These are phyloP conservation scores for Suillus brevipes DNA, from an alignment of 768 basidiomycete genomes.

Conservation along the genomic window DNA sequence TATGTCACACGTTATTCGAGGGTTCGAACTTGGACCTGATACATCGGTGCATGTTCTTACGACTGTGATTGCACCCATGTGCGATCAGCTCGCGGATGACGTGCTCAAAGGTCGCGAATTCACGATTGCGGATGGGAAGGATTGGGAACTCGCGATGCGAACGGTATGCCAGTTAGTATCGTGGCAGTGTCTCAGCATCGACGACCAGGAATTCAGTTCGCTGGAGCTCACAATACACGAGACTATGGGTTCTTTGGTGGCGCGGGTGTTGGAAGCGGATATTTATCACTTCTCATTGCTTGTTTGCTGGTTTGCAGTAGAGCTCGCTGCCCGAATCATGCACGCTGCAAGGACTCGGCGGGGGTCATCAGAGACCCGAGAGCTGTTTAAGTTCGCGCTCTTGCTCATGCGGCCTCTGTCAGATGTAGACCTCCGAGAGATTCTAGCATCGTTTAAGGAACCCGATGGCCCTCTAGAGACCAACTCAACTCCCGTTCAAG, in stretches of 20 bases:
- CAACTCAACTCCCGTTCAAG: slow-evolving; percentile 40
- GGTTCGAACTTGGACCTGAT: slow-evolving; percentile 44
- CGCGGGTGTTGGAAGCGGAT: slow-evolving; percentile 38
- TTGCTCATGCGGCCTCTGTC: slow-evolving; percentile 54
- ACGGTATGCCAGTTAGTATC: slow-evolving; percentile 48
- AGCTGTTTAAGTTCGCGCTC: slow-evolving; percentile 30
- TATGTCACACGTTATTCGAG: slow-evolving; percentile 33
- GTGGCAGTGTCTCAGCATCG: slow-evolving; percentile 39
- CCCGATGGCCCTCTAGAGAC: slow-evolving; percentile 32
- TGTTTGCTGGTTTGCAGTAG: slow-evolving; percentile 65
- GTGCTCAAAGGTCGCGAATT: slow-evolving; percentile 34
- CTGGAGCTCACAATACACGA: slow-evolving; percentile 38
- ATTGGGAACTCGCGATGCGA: slow-evolving; percentile 43
- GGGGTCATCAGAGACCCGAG: slow-evolving; percentile 27
- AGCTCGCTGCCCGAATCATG: slow-evolving; percentile 47
- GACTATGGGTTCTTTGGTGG: slow-evolving; percentile 39
- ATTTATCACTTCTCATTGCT: slow-evolving; percentile 40
- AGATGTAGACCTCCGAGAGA: slow-evolving; percentile 46
- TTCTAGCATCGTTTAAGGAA: slow-evolving; percentile 21
- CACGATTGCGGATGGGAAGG: slow-evolving; percentile 24
- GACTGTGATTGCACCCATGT: slow-evolving; percentile 44
- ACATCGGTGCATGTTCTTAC: slow-evolving; percentile 48
- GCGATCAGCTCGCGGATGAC: slow-evolving; percentile 43
- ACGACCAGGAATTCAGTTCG: slow-evolving; percentile 32
- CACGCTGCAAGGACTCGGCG: slow-evolving; percentile 26